Evolutionary conservation across 2,329 filamentous ascomycete genomes (phyloP).

Genomic region (Talaromyces sp.): DNA sequence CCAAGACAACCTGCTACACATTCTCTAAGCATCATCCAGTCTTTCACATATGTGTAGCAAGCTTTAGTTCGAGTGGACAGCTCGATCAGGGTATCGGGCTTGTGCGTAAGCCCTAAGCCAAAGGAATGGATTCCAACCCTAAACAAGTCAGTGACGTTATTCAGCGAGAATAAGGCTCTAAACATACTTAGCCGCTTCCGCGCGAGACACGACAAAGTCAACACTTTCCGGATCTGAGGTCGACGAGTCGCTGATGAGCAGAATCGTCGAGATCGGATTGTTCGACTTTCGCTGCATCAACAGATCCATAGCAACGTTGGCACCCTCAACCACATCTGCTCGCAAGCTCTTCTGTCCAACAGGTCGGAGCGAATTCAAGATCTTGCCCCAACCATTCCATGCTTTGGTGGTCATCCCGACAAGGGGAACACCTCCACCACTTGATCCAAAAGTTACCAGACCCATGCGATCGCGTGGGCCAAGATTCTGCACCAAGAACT

Average conservation of each 20-base stretch:
- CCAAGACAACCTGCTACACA: slow-evolving; percentile 92
- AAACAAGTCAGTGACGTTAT: slow-evolving; percentile 25
- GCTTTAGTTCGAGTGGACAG: slow-evolving; percentile 92
- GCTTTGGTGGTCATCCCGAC: slow-evolving; percentile 98
- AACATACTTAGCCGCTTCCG: slow-evolving; percentile 88
- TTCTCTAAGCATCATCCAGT: slow-evolving; percentile 99
- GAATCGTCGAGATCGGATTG: slow-evolving; percentile 90
- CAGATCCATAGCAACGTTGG: slow-evolving; percentile 96
- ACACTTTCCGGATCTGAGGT: slow-evolving; percentile 92
- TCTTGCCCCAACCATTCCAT: slow-evolving; percentile 86
- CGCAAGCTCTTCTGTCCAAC: slow-evolving; percentile 95
- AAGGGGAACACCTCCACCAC: slow-evolving; percentile 84
- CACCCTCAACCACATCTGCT: slow-evolving; percentile 93
- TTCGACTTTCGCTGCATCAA: slow-evolving; percentile 96
- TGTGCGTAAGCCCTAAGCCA: slow-evolving; percentile 91
- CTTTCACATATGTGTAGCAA: slow-evolving; percentile 96
- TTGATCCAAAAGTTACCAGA: slow-evolving; percentile 92
- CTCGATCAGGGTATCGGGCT: slow-evolving; percentile 98
- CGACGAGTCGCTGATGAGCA: slow-evolving; percentile 95
- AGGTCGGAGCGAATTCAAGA: slow-evolving; percentile 81
- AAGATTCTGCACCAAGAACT: slow-evolving; percentile 84
- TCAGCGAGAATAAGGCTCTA: background rate
- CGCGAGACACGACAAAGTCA: slow-evolving; percentile 93
- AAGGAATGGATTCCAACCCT: slow-evolving; percentile 95
- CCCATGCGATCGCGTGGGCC: slow-evolving; percentile 96